Conservation (phyloP, 2,329 filamentous ascomycete species). For the Penicillium brevicompactum region DNA sequence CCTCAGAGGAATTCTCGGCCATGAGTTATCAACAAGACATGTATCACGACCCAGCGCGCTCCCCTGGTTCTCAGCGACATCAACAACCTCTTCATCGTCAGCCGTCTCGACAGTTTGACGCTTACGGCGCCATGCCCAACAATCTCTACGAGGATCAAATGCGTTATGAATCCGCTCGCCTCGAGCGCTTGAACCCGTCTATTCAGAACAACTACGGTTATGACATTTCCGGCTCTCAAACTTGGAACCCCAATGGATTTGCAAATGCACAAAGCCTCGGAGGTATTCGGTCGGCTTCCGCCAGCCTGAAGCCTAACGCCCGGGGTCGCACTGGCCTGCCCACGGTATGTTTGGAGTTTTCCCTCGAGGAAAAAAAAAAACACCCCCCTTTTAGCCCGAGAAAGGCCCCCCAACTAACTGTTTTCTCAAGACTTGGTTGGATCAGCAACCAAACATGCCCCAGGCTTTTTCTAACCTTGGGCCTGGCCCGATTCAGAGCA, state of each 20-base stretch:
- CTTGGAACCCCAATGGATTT: constrained; percentile 78
- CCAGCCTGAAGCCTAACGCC: constrained; percentile 58
- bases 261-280: constrained; percentile 67
- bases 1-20: constrained; percentile 29
- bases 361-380: neutral
- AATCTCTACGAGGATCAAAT: constrained; percentile 73
- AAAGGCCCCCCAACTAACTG: neutral
- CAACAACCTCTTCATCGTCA: constrained; percentile 68
- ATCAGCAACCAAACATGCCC: constrained; percentile 54
- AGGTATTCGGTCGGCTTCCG: constrained; percentile 60
- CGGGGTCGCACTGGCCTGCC: constrained; percentile 66
- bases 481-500: constrained; percentile 43
- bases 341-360: constrained; percentile 60
- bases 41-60: constrained; percentile 75
- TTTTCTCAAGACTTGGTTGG: constrained; percentile 62
- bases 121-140: constrained; percentile 66
- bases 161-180: constrained; percentile 57
- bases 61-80: constrained; percentile 72
- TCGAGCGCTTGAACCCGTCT: constrained; percentile 62
- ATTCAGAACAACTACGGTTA: constrained; percentile 65
- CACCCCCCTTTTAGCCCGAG: neutral
- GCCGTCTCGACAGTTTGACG: constrained; percentile 76
- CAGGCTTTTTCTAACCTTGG: constrained; percentile 50
- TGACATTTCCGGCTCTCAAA: constrained; percentile 69
- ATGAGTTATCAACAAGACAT: constrained; percentile 48